Evolutionary conservation across 495 filamentous ascomycete genomes (phyloP).

Genomic region (Aspergillus haitiensis): DNA sequence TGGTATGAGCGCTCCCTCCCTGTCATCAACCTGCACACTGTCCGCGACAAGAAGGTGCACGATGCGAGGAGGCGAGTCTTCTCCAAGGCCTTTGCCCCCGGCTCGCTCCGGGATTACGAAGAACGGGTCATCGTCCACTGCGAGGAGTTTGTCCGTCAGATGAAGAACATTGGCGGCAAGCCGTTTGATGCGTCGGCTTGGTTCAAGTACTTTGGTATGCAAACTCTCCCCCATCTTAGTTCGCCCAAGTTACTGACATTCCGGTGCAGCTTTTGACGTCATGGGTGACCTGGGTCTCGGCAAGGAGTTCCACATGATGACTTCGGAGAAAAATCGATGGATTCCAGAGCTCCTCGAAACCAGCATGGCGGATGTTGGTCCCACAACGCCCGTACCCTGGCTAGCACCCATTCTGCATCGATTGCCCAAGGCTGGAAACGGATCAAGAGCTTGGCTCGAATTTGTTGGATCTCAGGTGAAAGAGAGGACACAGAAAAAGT

Average conservation of each 20-base stretch:
- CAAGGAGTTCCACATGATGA: conserved; percentile 44
- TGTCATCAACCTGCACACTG: conserved; percentile 24
- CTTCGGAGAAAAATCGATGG: conserved; percentile 31
- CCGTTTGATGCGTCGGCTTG: conserved; percentile 38
- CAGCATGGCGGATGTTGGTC: conserved; percentile 14
- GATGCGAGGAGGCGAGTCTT: conserved; percentile 14
- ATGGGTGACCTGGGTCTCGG: conserved; percentile 52
- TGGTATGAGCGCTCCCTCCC: conserved; percentile 38
- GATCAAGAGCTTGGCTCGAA: not conserved
- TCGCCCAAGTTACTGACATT: not conserved
- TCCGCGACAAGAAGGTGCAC: conserved; percentile 17
- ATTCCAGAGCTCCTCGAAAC: conserved; percentile 26
- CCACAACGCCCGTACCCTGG: conserved; percentile 23
- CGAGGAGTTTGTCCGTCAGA: conserved; percentile 24
- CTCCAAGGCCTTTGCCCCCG: conserved; percentile 11
- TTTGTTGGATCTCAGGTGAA: conserved; percentile 13
- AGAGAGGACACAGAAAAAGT: conserved; percentile 14
- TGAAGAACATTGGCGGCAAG: conserved; percentile 18
- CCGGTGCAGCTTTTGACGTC: conserved; percentile 41
- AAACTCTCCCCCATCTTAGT: not conserved
- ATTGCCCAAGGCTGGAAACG: not conserved
- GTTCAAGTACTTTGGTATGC: conserved; percentile 41
- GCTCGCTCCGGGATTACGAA: conserved; percentile 17
- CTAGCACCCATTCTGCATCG: conserved; percentile 4
- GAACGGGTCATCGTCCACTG: conserved; percentile 19